Evolutionary conservation across 768 basidiomycete genomes (phyloP), one percentile per base, ranked within the genome.

Genomic region (Rhodotorula toruloides): DNA sequence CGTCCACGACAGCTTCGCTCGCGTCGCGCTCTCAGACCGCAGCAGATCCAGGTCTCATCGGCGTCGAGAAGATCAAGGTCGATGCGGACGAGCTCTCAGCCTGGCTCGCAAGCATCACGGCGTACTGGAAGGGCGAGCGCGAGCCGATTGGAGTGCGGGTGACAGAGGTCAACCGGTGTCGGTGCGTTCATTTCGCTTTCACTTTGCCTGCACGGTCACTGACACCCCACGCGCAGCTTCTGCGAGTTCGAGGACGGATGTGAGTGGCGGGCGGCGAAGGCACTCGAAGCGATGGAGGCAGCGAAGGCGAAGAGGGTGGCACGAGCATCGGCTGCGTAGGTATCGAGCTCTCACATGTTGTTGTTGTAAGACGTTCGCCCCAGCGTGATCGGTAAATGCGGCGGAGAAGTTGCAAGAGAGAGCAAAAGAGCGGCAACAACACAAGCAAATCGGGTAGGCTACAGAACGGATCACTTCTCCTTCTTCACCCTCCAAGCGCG

Each of bases 171-270:
- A 42, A 21, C 1, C 39, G 56, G 79, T 85, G 6, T 73, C 80
- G 61, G 81, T 90, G 55, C 91, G 90, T 81, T 79, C 79, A 16
- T 85, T 90, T 76, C 78, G 86, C 82, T 25, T 31, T 10, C 27
- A 27, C 61, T 39, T 9, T 36, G 2, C 22, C 21, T 22, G 10
- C 60, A 44, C 36, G 29, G 34, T 60, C 25, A 16, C 22, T 37
- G 19, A n/a, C n/a, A n/a, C n/a, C n/a, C n/a, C n/a, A n/a, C n/a
- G n/a, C 53, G 8, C 58, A 87, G 87, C 52, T 80, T 82, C 21
- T 91, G 89, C 73, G 89, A 90, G 77, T 91, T 90, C 74, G 77
- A 78, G 39, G 78, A 81, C 5, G 85, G 83, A 19, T 92, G 90
- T 73, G 90, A 92, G 78, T 92, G 90, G 90, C 80, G 89, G 67